Conservation (phyloP, 768 basidiomycete species). For the Mycena pura region DNA sequence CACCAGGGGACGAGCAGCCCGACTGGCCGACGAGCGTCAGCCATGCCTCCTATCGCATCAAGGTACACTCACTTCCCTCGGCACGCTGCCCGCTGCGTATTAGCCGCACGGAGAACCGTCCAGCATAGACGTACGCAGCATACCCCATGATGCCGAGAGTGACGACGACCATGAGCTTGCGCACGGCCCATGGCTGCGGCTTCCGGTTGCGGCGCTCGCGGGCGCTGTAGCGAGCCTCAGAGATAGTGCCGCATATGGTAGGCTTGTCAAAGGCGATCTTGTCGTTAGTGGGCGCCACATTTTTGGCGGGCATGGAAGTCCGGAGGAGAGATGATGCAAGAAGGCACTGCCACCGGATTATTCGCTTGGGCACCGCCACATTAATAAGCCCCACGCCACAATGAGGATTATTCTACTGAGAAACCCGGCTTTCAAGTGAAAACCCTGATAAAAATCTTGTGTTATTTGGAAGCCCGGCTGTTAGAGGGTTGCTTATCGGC, state of each 20-base stretch:
- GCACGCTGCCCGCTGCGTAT: slow-evolving; percentile 59
- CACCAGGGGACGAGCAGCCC: slow-evolving; percentile 68
- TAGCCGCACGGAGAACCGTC: slow-evolving; percentile 73
- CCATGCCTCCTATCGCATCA: background rate
- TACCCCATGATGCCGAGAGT: slow-evolving; percentile 69
- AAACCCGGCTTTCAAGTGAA: no score
- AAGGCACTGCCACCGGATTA: no score
- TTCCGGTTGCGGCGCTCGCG: slow-evolving; percentile 51
- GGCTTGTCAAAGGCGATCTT: slow-evolving; percentile 5
- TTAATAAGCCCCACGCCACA: no score
- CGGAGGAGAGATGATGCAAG: background rate
- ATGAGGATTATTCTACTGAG: no score
- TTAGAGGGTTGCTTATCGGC: no score
- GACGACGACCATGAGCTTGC: slow-evolving; percentile 70
- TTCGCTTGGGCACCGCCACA: no score
- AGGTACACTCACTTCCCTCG: slow-evolving; percentile 68
- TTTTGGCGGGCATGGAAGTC: background rate
- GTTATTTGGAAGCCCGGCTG: no score
- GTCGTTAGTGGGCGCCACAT: background rate
- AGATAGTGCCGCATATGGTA: slow-evolving; percentile 59
- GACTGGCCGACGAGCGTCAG: slow-evolving; percentile 48
- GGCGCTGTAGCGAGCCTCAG: slow-evolving; percentile 49
- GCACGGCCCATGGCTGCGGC: slow-evolving; percentile 76
- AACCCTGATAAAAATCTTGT: no score
- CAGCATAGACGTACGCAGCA: slow-evolving; percentile 80